Conservation (phyloP, 192 early-diverging fungal genomes). For the Rhizoclosmatium globosum region DNA sequence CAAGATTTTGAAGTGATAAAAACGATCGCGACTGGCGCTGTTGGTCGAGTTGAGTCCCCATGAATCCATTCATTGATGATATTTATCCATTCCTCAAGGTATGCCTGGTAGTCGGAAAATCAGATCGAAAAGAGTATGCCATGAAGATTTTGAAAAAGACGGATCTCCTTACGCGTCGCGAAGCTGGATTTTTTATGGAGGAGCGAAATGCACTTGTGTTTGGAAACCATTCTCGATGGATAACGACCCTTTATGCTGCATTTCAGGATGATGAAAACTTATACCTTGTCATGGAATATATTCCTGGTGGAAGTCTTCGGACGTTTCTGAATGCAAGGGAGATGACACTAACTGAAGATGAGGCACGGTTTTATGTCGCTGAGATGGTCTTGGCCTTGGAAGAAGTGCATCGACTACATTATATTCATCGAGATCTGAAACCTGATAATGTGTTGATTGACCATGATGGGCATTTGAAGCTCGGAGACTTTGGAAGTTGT, state of each 20-base stretch:
- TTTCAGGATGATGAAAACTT: conserved; percentile 69
- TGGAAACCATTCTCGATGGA: conserved; percentile 56
- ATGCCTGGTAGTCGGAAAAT: conserved; percentile 78
- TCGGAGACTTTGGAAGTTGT: conserved; percentile 86
- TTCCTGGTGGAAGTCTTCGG: conserved; percentile 75
- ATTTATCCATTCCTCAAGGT: conserved; percentile 61
- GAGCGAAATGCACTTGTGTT: conserved; percentile 80
- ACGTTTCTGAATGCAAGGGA: conserved; percentile 65
- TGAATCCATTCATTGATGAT: conserved; percentile 14
- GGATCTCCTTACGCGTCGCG: conserved; percentile 73
- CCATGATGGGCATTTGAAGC: conserved; percentile 77
- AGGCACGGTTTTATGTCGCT: conserved; percentile 80
- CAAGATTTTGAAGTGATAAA: conserved; percentile 81
- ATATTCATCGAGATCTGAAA: conserved; percentile 81
- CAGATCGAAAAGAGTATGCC: conserved; percentile 76
- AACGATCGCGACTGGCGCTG: conserved; percentile 77
- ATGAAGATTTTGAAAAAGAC: conserved; percentile 82
- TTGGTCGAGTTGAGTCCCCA: conserved; percentile 62
- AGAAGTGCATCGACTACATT: conserved; percentile 72
- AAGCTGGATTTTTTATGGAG: conserved; percentile 90
- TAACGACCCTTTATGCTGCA: conserved; percentile 60
- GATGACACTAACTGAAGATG: conserved; percentile 59
- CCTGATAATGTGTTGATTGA: conserved; percentile 83
- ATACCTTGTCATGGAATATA: conserved; percentile 69
- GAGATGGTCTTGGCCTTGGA: conserved; percentile 78